Percentiles rank a stretch among this genome's conserved stretches.
phyloP scores from a whole-genome alignment of 2,329 filamentous ascomycete genomes.

The Paecilomyces formosus region DNA sequence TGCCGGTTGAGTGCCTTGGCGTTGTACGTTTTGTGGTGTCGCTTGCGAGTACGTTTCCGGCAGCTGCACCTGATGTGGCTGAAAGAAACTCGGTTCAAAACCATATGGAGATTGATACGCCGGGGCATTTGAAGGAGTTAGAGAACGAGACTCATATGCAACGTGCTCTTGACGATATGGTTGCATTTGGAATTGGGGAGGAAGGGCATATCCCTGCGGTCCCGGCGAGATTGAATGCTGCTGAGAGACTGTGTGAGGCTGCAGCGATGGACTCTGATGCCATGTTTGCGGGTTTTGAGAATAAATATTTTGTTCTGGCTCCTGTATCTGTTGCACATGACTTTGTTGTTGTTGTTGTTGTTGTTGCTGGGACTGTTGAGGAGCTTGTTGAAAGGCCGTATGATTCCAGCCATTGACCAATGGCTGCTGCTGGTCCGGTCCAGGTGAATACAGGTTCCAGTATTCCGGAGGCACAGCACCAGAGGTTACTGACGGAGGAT shows the following conservation, averaged over 20 bases:
- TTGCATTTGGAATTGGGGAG: slow-evolving; percentile 23
- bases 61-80: slow-evolving; percentile 17
- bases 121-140: slow-evolving; percentile 21
- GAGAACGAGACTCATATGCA: slow-evolving; percentile 19
- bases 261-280: slow-evolving; percentile 24
- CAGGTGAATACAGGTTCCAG: slow-evolving; percentile 26
- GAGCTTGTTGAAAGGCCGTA: slow-evolving; percentile 16
- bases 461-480: slow-evolving; percentile 25
- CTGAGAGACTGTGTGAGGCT: slow-evolving; percentile 12
- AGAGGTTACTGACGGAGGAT: slow-evolving; percentile 18
- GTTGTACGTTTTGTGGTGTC: slow-evolving; percentile 12
- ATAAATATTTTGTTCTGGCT: slow-evolving; percentile 25
- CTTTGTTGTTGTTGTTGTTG: slow-evolving; percentile 15
- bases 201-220: slow-evolving; percentile 18
- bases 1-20: slow-evolving; percentile 10
- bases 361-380: slow-evolving; percentile 14
- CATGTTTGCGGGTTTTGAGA: slow-evolving; percentile 24
- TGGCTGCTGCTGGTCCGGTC: slow-evolving; percentile 15
- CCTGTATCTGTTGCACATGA: slow-evolving; percentile 11
- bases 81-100: slow-evolving; percentile 24
- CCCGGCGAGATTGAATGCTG: slow-evolving; percentile 13
- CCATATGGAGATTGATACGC: slow-evolving; percentile 24
- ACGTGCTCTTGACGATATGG: slow-evolving; percentile 25
- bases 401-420: slow-evolving; percentile 13
- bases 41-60: slow-evolving; percentile 21